These are phyloP conservation scores for Trichosporon inkin DNA, from an alignment of 1,284 basidiomycete species.

Conservation along the genomic window DNA sequence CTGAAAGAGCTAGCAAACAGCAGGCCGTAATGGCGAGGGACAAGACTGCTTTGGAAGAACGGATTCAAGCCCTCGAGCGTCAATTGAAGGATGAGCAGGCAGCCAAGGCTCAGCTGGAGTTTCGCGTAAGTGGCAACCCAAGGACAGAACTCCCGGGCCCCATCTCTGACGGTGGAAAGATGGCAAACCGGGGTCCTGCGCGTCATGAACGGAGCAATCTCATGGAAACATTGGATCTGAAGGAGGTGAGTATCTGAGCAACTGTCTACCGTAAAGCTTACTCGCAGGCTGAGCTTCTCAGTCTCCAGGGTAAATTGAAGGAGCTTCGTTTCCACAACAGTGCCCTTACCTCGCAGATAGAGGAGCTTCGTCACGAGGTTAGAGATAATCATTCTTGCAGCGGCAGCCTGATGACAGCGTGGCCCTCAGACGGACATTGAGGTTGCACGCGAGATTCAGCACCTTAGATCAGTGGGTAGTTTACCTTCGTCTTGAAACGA, in stretches of 20 bases:
- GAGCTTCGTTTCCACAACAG: slow-evolving; percentile 16
- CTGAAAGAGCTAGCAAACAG: slow-evolving; percentile 17
- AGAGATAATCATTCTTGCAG: not conserved
- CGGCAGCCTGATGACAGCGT: not conserved
- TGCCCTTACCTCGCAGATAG: slow-evolving; percentile 8
- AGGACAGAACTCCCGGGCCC: too few species aligned
- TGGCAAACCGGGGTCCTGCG: not conserved
- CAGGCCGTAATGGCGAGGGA: slow-evolving; percentile 24
- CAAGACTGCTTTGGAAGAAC: slow-evolving; percentile 15
- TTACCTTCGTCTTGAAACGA: too few species aligned
- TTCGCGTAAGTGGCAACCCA: not conserved
- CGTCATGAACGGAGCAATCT: not conserved
- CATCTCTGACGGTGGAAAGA: not conserved
- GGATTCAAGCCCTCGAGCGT: slow-evolving; percentile 9
- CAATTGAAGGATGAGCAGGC: slow-evolving; percentile 1
- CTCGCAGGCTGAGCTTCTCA: not conserved
- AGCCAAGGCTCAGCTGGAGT: not conserved
- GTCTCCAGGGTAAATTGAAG: slow-evolving; percentile 18
- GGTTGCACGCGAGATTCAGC: not conserved
- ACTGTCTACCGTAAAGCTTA: not conserved
- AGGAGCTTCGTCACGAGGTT: slow-evolving; percentile 18
- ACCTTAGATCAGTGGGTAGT: not conserved
- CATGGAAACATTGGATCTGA: not conserved
- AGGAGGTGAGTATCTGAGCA: not conserved
- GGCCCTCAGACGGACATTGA: not conserved